Conservation (phyloP, 1,139 yeast genomes). For the Hansenula sp. region DNA sequence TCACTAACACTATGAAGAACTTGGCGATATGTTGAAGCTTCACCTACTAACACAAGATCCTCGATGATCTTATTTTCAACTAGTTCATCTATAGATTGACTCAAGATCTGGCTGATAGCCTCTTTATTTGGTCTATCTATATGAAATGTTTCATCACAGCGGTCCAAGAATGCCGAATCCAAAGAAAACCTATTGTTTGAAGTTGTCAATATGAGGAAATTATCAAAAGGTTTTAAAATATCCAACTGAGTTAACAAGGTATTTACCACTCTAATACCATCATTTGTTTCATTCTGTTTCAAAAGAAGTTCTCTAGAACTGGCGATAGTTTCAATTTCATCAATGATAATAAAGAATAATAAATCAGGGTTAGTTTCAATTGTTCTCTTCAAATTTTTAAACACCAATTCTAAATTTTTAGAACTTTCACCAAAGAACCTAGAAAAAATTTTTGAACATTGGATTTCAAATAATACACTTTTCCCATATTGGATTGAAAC, state of each 20-base stretch:
- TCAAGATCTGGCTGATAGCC: constrained; percentile 24
- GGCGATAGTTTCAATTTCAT: constrained; percentile 39
- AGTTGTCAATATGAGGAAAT: constrained; percentile 32
- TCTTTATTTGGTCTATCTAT: constrained; percentile 25
- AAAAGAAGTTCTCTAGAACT: constrained; percentile 29
- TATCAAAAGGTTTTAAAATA: constrained; percentile 27
- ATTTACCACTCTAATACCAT: constrained; percentile 35
- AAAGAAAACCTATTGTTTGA: constrained; percentile 30
- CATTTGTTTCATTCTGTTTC: constrained; percentile 33
- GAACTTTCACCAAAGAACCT: constrained; percentile 40
- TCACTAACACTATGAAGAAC: not conserved
- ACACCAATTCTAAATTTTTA: constrained; percentile 30
- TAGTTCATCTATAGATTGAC: constrained; percentile 20
- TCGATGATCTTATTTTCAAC: constrained; percentile 3
- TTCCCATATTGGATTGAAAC: constrained; percentile 24
- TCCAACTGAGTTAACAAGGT: constrained; percentile 35
- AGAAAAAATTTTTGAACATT: constrained; percentile 35
- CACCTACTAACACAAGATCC: not conserved
- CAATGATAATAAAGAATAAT: constrained; percentile 30
- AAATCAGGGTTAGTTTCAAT: constrained; percentile 12
- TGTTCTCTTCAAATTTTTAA: constrained; percentile 27
- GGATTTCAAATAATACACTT: constrained; percentile 29
- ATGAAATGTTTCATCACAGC: constrained; percentile 30
- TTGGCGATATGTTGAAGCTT: not conserved
- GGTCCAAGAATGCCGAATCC: constrained; percentile 34